Percentiles rank a stretch among this genome's conserved stretches.
Conservation (phyloP, 192 early-diverging fungal species). For the Coemansia sp. region DNA sequence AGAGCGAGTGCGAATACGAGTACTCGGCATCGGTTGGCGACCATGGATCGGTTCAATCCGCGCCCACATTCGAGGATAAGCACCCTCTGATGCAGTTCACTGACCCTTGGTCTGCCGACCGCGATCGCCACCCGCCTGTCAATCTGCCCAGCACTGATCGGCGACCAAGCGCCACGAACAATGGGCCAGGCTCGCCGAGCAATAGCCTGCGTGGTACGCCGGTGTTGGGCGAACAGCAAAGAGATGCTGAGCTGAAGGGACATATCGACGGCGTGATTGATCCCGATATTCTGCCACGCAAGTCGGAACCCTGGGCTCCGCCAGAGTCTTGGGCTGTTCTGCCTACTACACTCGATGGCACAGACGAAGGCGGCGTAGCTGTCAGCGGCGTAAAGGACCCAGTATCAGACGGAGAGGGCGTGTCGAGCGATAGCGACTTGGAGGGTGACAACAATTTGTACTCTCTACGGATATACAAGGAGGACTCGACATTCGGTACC, state of each 20-base stretch:
- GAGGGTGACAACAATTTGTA: slow-evolving; percentile 51
- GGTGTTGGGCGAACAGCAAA: not conserved
- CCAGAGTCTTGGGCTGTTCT: slow-evolving; percentile 77
- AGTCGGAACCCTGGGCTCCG: slow-evolving; percentile 62
- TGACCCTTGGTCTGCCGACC: slow-evolving; percentile 52
- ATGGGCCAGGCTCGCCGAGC: slow-evolving; percentile 12
- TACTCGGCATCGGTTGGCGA: slow-evolving; percentile 30
- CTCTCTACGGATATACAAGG: slow-evolving; percentile 76
- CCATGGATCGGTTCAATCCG: slow-evolving; percentile 39
- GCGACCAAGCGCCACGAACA: not conserved
- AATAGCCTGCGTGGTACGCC: slow-evolving; percentile 17
- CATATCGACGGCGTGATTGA: not conserved
- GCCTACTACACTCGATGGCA: slow-evolving; percentile 45
- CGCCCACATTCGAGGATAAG: slow-evolving; percentile 30
- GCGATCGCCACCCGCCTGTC: slow-evolving; percentile 26
- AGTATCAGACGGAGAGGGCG: slow-evolving; percentile 29
- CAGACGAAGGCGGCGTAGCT: slow-evolving; percentile 33
- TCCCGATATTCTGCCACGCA: slow-evolving; percentile 25
- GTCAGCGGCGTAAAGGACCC: slow-evolving; percentile 32
- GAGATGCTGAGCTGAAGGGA: slow-evolving; percentile 1
- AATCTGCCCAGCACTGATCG: slow-evolving; percentile 5
- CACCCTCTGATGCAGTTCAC: slow-evolving; percentile 43
- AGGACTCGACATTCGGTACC: slow-evolving; percentile 79
- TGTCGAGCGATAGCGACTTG: slow-evolving; percentile 41
- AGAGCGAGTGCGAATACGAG: slow-evolving; percentile 29